Evolutionary conservation across 768 basidiomycete species (phyloP).

Genomic region (Rhodotorula sphaerocarpa): DNA sequence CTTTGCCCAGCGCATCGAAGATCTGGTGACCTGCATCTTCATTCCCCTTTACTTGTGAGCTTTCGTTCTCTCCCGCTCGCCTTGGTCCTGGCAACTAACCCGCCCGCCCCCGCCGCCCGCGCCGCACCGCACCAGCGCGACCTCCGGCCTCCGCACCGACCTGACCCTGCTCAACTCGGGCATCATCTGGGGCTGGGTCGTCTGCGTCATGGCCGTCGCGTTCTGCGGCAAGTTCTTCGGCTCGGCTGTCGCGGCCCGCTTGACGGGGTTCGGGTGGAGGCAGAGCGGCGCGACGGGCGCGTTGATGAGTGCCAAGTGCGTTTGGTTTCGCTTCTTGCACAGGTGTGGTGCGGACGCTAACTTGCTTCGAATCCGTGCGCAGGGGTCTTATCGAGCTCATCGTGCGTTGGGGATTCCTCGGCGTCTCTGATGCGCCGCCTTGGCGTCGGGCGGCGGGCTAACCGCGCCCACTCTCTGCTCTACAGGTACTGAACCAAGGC

Average conservation of each 20-base stretch:
- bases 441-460: no score
- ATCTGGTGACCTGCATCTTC: conserved; percentile 48
- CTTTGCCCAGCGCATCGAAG: conserved; percentile 76
- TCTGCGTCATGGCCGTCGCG: conserved; percentile 64
- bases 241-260: conserved; percentile 56
- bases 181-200: conserved; percentile 65
- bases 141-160: conserved; percentile 76
- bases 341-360: conserved; percentile 41
- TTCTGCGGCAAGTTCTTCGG: conserved; percentile 72
- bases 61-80: conserved; percentile 1
- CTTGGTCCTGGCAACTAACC: no score
- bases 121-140: conserved; percentile 45
- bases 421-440: conserved; percentile 52
- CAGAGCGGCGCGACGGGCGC: conserved; percentile 75
- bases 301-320: conserved; percentile 87
- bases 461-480: conserved; percentile 57
- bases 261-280: conserved; percentile 60
- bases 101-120: no score
- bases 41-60: conserved; percentile 55
- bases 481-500: conserved; percentile 67
- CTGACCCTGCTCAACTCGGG: conserved; percentile 67
- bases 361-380: neutral
- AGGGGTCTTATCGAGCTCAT: conserved; percentile 70
- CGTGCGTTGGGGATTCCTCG: conserved; percentile 49
- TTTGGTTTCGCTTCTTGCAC: conserved; percentile 33